phyloP scores from a whole-genome alignment of 2,329 filamentous ascomycete species.

The Beauveria australis region DNA sequence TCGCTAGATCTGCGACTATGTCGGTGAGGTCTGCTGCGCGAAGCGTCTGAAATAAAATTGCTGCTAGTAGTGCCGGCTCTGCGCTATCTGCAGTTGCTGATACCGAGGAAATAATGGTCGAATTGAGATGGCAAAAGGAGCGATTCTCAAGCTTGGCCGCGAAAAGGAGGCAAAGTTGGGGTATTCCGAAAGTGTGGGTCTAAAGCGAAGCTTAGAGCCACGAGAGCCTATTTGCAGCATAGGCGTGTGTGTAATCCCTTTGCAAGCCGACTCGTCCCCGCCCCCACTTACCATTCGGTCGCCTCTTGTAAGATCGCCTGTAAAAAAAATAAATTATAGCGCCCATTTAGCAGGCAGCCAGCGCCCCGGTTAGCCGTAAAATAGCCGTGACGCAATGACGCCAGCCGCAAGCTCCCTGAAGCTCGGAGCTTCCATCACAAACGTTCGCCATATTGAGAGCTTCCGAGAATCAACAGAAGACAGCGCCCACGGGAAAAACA shows the following conservation, averaged over 20 bases:
- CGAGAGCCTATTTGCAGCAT: too few species aligned
- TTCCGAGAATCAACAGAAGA: not conserved
- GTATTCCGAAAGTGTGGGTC: constrained; percentile 8
- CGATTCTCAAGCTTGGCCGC: not conserved
- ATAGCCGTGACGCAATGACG: constrained; percentile 7
- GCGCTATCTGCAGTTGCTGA: not conserved
- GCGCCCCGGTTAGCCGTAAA: not conserved
- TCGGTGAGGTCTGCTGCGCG: not conserved
- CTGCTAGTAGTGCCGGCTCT: not conserved
- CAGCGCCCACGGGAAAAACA: not conserved
- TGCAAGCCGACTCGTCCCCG: too few species aligned
- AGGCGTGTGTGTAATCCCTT: too few species aligned
- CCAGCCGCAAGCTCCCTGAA: not conserved
- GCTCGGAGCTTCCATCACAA: not conserved
- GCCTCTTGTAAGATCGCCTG: too few species aligned
- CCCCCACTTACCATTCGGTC: too few species aligned
- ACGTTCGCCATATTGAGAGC: not conserved
- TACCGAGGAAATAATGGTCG: not conserved
- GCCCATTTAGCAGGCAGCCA: not conserved
- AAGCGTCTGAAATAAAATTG: not conserved
- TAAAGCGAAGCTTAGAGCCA: not conserved
- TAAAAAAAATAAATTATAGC: too few species aligned
- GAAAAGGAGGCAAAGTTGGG: constrained; percentile 1
- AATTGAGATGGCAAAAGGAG: not conserved
- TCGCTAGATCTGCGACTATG: not conserved